Evolutionary conservation across 495 filamentous ascomycete genomes (phyloP), one percentile per base, ranked within the genome.

Genomic region (Saxophila tyrrhenica): DNA sequence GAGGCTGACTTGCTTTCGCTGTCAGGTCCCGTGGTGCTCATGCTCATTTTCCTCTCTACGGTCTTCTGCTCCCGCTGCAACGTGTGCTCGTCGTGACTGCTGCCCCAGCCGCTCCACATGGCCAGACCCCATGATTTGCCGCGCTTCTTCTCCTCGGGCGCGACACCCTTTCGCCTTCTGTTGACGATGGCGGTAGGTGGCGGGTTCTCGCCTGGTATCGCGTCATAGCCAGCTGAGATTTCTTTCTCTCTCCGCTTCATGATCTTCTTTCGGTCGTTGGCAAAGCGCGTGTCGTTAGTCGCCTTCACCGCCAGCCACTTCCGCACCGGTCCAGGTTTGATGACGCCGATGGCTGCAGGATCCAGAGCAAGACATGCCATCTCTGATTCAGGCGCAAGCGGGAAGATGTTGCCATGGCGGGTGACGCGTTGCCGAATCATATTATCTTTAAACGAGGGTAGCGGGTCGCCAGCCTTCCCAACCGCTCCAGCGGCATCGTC

Each of bases 341-440:
- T 75, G 5, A 85, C 75, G 9, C 91, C 91, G 24, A 97, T 76
- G 2, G 80, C 72, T 2, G 78, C 74, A 0, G 74, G 71, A 2
- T 77, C 71, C 22, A 92, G 70, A 19, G 73, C 69, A 39, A 89
- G 77, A 2, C 76, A 84, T 1, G 69, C 61, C n/a, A 89, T 75
- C 1, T 83, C 75, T 2, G 73, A 69, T 10, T 75, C 70, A 0
- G 81, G 77, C 0, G 79, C 75, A 0, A 97, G 73, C 5, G 77
- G 74, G 54, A 78, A 82, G 29, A 89, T 77, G 22, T 74, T 69
- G 11, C 91, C 91, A 63, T 87, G 78, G 15, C 84, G 78, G 57
- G 86, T 82, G 29, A 97, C 82, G 21, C 84, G 73, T 64, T 97
- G 87, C 3, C 91, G 85, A 52, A 97, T 89, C 87, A 95, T 94